Conservation (phyloP, 306 rosid genomes). For the Boehmeria nivea region DNA sequence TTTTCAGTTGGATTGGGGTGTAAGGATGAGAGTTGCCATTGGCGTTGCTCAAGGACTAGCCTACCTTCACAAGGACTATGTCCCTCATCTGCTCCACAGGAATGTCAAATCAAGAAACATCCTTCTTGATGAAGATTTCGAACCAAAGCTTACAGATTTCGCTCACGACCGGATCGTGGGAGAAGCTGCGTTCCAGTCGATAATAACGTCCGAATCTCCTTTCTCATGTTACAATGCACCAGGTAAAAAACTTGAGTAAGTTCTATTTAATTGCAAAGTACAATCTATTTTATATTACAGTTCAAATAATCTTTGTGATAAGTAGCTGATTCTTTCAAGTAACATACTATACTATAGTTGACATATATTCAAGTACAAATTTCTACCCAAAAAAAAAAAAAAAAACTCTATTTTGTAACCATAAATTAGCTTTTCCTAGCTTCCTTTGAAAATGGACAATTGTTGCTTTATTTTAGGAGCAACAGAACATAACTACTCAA, state of each 20-base stretch:
- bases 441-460: too few relatives aligned
- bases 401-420: too few relatives aligned
- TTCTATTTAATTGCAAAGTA: not conserved
- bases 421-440: too few relatives aligned
- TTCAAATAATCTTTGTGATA: too few relatives aligned
- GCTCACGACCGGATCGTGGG: conserved; percentile 77
- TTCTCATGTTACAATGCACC: conserved; percentile 84
- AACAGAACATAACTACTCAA: too few relatives aligned
- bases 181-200: conserved; percentile 72
- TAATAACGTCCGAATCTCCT: conserved; percentile 65
- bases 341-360: too few relatives aligned
- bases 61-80: conserved; percentile 87
- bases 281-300: too few relatives aligned
- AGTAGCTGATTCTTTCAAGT: too few relatives aligned
- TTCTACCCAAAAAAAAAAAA: too few relatives aligned
- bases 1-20: conserved; percentile 60
- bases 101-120: conserved; percentile 79
- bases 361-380: too few relatives aligned
- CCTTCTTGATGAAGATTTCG: conserved; percentile 69
- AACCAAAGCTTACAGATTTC: conserved; percentile 85
- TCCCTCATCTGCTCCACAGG: conserved; percentile 83
- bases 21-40: conserved; percentile 69
- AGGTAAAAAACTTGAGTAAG: conserved; percentile 39
- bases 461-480: too few relatives aligned
- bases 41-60: conserved; percentile 88